Evolutionary conservation across 1,139 yeast genomes (phyloP), one percentile per base, ranked within the genome.

Genomic region (Eremothecium cymbalariae): DNA sequence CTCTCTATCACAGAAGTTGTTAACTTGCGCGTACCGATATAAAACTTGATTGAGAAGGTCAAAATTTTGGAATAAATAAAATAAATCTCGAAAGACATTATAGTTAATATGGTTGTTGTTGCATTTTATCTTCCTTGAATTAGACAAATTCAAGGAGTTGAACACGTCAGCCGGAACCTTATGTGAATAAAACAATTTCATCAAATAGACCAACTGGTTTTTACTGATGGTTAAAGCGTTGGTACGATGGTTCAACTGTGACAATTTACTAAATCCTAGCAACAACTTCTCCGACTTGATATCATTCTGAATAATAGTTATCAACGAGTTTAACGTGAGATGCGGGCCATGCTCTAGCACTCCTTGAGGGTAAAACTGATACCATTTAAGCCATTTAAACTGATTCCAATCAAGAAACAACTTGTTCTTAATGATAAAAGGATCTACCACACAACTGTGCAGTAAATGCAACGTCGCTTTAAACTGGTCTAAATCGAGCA

Each of bases 21-120:
- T 45, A 24, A 44, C 47, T 18, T 53, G 45, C 16, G 57, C 58
- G 38, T 58, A 62, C 37, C 53, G 56, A 17, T 59, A 39, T 21
- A 63, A 41, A 4, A 59, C 53, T 38, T 62, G 66, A 35, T 62
- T 63, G 19, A 63, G 36, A 9, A 62, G 37, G 41, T 63, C 67
- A 41, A 62, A 63, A 39, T 61, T 59, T 30, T 59, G 58, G 29
- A 63, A 57, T 5, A 63, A 33, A 38, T 55, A 60, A 31, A 60
- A 58, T 8, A 62, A 43, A 41, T 62, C 67, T 40, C 60, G 61
- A 27, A 60, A 50, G n/a, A 54, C 57, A 27, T 60, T 54, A 37
- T 51, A 62, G 8, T 53, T 50, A 19, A 61, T 57, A 2, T 57
- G 47, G 31, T 52, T 50, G 33, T 57, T 57, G 32, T 49, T 48